Evolutionary conservation across 1,284 basidiomycete genomes (phyloP).

Genomic region (Cystobasidiaceae sp.): DNA sequence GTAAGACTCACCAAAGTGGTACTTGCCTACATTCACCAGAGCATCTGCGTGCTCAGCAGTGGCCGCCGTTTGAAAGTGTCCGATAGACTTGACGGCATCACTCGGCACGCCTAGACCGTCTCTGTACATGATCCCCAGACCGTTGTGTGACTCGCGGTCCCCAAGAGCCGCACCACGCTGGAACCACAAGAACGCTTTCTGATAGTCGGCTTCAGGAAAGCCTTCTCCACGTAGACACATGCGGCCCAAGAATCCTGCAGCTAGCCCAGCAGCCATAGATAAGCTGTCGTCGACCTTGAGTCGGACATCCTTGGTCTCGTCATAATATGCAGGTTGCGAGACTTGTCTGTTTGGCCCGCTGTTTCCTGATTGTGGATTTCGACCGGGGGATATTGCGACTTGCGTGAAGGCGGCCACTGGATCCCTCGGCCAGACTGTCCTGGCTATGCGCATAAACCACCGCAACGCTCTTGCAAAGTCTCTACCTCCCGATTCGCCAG

Average conservation of each 20-base stretch:
- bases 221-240: conserved; percentile 96
- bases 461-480: conserved; percentile 67
- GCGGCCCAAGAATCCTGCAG: conserved; percentile 78
- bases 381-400: conserved; percentile 7
- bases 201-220: conserved; percentile 55
- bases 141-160: conserved; percentile 82
- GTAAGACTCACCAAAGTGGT: conserved; percentile 61
- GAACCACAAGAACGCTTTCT: conserved; percentile 86
- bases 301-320: conserved; percentile 40
- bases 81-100: conserved; percentile 55
- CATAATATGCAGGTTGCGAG: conserved; percentile 37
- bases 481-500: conserved; percentile 39
- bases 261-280: conserved; percentile 64
- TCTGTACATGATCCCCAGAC: conserved; percentile 82
- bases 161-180: conserved; percentile 64
- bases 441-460: conserved; percentile 76
- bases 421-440: conserved; percentile 66
- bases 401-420: conserved; percentile 31
- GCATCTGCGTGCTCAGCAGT: conserved; percentile 81
- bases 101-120: conserved; percentile 73
- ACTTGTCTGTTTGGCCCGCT: conserved; percentile 22
- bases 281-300: conserved; percentile 50
- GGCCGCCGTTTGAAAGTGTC: conserved; percentile 73
- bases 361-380: conserved; percentile 20
- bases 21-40: conserved; percentile 80